A percentile compares a stretch with the other conserved stretches of the same genome.
Conservation (phyloP, 2,329 filamentous ascomycete genomes). For the Penicillium sp. region DNA sequence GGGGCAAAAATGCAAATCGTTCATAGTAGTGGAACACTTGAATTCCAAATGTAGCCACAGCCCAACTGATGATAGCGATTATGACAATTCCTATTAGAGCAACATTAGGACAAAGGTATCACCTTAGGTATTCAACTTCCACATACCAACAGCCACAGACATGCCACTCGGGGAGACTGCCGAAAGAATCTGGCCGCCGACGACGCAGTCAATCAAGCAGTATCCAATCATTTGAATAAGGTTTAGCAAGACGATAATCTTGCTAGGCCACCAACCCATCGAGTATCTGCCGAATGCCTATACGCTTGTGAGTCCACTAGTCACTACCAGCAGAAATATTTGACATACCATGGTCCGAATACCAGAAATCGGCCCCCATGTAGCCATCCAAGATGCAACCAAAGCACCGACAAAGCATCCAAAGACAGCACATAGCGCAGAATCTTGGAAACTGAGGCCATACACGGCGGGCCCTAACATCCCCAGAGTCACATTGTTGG, state of each 20-base stretch:
- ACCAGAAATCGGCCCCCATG: constrained; percentile 64
- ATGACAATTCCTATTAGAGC: constrained; percentile 58
- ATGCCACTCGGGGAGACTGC: constrained; percentile 64
- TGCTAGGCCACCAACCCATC: constrained; percentile 70
- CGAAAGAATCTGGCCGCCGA: constrained; percentile 70
- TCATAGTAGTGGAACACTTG: constrained; percentile 71
- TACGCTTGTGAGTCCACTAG: neutral
- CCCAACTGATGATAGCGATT: constrained; percentile 65
- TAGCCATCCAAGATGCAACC: constrained; percentile 63
- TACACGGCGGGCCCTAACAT: constrained; percentile 66
- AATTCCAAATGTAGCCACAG: constrained; percentile 70
- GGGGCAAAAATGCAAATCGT: constrained; percentile 68
- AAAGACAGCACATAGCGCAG: constrained; percentile 60
- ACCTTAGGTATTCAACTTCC: neutral
- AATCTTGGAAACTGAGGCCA: constrained; percentile 62
- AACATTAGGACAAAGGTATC: neutral
- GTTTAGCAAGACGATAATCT: constrained; percentile 66
- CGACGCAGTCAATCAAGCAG: constrained; percentile 65
- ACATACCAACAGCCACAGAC: constrained; percentile 64
- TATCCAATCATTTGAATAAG: constrained; percentile 67
- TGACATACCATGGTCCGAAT: constrained; percentile 62
- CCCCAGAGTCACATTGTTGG: constrained; percentile 68
- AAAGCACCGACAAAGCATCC: constrained; percentile 61
- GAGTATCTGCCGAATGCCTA: constrained; percentile 63
- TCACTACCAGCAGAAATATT: neutral